These are phyloP conservation scores for Beauveria varroae DNA, from an alignment of 2,329 filamentous ascomycete species.

Conservation along the genomic window DNA sequence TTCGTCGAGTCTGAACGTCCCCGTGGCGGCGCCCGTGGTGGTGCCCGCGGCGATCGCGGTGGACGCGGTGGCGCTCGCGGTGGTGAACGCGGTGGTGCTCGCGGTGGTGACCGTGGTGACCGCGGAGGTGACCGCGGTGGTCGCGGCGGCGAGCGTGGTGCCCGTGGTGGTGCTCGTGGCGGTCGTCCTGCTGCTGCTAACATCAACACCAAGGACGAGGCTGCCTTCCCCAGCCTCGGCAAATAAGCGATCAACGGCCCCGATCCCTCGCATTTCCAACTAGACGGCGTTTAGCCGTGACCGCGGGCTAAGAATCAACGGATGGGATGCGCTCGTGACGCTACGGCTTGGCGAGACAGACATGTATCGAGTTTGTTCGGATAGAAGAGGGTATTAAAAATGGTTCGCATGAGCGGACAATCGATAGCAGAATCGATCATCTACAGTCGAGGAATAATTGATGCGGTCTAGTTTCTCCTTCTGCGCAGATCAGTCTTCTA, in stretches of 20 bases:
- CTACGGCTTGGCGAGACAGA: conserved; percentile 1
- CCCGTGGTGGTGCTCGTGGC: conserved; percentile 28
- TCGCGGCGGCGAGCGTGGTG: conserved; percentile 29
- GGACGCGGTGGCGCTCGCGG: conserved; percentile 41
- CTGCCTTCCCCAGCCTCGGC: conserved; percentile 54
- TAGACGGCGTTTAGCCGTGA: neutral
- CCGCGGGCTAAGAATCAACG: neutral
- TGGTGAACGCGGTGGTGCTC: conserved; percentile 34
- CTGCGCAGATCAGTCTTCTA: neutral
- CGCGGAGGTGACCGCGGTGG: conserved; percentile 34
- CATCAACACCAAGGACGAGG: conserved; percentile 52
- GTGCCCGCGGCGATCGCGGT: conserved; percentile 45
- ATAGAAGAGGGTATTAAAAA: neutral
- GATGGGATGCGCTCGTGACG: neutral
- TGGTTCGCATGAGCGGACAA: neutral
- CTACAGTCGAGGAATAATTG: neutral
- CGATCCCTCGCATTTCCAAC: conserved; percentile 3
- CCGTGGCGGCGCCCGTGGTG: conserved; percentile 45
- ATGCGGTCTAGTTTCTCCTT: neutral
- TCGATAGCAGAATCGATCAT: neutral
- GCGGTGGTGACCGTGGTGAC: conserved; percentile 31
- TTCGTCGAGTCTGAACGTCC: conserved; percentile 63
- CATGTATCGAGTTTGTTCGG: conserved; percentile 2
- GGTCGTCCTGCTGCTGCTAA: conserved; percentile 36
- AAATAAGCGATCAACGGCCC: conserved; percentile 30